Evolutionary conservation across 805 yeast genomes (phyloP).

Genomic region (Grigorovia yakushimaensis): DNA sequence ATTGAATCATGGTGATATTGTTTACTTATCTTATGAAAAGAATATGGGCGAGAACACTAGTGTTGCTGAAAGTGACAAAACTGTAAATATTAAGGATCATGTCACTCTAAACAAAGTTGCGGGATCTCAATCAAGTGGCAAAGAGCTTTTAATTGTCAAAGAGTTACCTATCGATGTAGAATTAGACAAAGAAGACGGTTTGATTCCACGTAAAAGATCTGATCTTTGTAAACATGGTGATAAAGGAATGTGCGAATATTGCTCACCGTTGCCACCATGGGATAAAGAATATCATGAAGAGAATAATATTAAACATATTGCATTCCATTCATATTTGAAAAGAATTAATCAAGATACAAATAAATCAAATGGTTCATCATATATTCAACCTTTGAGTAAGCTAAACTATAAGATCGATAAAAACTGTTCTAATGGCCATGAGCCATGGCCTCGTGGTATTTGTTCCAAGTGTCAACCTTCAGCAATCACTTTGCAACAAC

Average conservation of each 20-base stretch:
- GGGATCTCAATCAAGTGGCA: constrained; percentile 1
- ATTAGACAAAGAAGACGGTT: constrained; percentile 60
- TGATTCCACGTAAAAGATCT: constrained; percentile 55
- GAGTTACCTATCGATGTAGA: constrained; percentile 60
- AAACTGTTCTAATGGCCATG: constrained; percentile 70
- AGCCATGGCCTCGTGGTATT: constrained; percentile 90
- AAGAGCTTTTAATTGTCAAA: constrained; percentile 22
- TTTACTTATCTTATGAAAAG: constrained; percentile 34
- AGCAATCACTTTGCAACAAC: constrained; percentile 85
- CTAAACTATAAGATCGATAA: constrained; percentile 55
- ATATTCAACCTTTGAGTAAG: constrained; percentile 70
- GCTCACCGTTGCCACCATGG: constrained; percentile 94
- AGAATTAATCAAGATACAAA: constrained; percentile 59
- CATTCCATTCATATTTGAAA: constrained; percentile 75
- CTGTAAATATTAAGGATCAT: background rate
- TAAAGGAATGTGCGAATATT: constrained; percentile 96
- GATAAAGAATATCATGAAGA: constrained; percentile 67
- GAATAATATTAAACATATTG: constrained; percentile 74
- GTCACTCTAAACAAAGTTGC: no score
- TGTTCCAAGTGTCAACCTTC: constrained; percentile 97
- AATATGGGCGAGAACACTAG: background rate
- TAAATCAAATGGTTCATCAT: constrained; percentile 52
- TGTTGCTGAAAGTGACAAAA: background rate
- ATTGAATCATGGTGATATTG: constrained; percentile 52
- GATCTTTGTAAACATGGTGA: constrained; percentile 76